Percentiles rank a stretch among this genome's conserved stretches.
Evolutionary conservation across 257 asterid species (phyloP).

Genomic region (Forsythia viridissima): DNA sequence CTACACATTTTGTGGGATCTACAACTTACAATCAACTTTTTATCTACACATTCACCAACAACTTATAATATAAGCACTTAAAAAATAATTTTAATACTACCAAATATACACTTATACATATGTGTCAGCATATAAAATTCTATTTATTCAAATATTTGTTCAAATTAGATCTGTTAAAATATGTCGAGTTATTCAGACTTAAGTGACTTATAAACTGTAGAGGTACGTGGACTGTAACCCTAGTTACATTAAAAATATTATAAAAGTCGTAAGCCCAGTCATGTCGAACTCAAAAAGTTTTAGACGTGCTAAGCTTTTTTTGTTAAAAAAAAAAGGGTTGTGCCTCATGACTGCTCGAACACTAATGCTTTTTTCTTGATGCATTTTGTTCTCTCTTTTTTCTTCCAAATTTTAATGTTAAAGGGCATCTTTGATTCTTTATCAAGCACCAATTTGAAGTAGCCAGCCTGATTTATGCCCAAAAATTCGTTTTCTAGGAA

Average conservation of each 20-base stretch:
- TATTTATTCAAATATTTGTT: not conserved
- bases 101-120: too few relatives aligned
- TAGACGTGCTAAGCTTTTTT: not conserved
- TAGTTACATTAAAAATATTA: too few relatives aligned
- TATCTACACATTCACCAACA: too few relatives aligned
- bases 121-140: too few relatives aligned
- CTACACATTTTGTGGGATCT: too few relatives aligned
- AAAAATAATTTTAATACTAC: too few relatives aligned
- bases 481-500: not conserved
- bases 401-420: not conserved
- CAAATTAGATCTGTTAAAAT: not conserved
- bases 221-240: not conserved
- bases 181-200: not conserved
- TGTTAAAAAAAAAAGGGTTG: not conserved
- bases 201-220: not conserved
- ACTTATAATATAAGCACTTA: too few relatives aligned
- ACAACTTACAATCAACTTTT: too few relatives aligned
- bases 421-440: not conserved
- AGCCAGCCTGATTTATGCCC: not conserved
- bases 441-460: not conserved
- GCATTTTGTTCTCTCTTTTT: not conserved
- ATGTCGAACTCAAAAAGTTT: not conserved
- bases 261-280: not conserved
- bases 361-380: not conserved
- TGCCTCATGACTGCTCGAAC: not conserved